Evolutionary conservation across 306 rosid species (phyloP).

Genomic region (Acacia crassicarpa): DNA sequence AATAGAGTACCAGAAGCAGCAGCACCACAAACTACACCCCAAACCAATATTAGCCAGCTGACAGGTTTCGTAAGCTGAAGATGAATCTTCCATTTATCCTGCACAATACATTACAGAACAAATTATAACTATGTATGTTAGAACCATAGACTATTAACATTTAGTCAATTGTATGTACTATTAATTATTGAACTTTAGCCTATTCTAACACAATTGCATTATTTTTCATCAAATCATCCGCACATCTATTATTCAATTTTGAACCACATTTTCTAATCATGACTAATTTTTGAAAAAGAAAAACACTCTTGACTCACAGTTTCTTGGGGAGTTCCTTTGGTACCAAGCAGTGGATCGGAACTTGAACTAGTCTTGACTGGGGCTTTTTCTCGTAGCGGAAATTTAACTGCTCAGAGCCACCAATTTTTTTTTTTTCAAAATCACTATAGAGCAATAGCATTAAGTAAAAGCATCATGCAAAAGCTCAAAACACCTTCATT

Average conservation of each 20-base stretch:
- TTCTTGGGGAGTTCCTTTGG: constrained; percentile 47
- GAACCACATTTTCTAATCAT: not conserved
- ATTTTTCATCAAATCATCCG: not conserved
- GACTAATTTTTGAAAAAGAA: too few species aligned
- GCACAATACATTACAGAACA: constrained; percentile 36
- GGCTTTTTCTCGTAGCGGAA: constrained; percentile 52
- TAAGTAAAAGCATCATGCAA: not conserved
- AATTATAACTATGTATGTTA: constrained; percentile 17
- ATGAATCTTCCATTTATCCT: constrained; percentile 95
- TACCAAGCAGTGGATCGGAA: constrained; percentile 49
- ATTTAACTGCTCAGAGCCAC: constrained; percentile 36
- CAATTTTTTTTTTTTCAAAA: not conserved
- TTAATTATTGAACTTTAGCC: not conserved
- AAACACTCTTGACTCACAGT: constrained; percentile 30
- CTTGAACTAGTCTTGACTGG: constrained; percentile 42
- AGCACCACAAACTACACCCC: constrained; percentile 98
- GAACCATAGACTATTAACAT: not conserved
- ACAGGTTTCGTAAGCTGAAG: constrained; percentile 97
- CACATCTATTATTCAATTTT: not conserved
- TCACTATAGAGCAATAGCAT: not conserved
- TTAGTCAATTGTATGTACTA: not conserved
- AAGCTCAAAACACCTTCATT: constrained; percentile 49
- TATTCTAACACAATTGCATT: not conserved
- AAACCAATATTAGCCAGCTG: constrained; percentile 94
- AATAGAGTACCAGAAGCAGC: constrained; percentile 84